A percentile compares a stretch with the other conserved stretches of the same genome.
Conservation (phyloP, 2,329 filamentous ascomycete species). For the Epichloe coenophiala region DNA sequence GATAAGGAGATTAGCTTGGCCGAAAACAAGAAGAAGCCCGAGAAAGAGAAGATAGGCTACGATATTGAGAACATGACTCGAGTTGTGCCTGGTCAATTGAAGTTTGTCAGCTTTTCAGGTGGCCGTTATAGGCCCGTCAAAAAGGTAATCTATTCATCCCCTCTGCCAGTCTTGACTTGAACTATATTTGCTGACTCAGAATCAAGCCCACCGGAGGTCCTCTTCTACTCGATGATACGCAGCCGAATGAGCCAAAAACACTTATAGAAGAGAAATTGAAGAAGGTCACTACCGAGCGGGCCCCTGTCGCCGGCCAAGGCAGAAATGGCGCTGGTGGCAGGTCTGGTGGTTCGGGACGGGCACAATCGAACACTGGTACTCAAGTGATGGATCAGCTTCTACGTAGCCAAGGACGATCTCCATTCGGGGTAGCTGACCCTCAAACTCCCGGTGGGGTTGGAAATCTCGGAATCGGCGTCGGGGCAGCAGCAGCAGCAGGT, state of each 20-base stretch:
- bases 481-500: conserved; percentile 60
- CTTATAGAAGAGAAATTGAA: conserved; percentile 87
- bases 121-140: conserved; percentile 85
- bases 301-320: conserved; percentile 37
- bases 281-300: conserved; percentile 55
- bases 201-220: conserved; percentile 79
- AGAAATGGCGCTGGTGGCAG: conserved; percentile 15
- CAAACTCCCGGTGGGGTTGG: conserved; percentile 30
- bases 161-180: neutral
- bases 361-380: conserved; percentile 19
- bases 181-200: conserved; percentile 11
- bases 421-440: conserved; percentile 17
- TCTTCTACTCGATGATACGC: conserved; percentile 76
- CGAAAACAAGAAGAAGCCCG: conserved; percentile 71
- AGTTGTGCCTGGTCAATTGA: conserved; percentile 82
- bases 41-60: conserved; percentile 95
- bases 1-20: conserved; percentile 42
- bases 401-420: conserved; percentile 22
- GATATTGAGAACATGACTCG: conserved; percentile 95
- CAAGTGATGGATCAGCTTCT: conserved; percentile 30
- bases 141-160: conserved; percentile 45
- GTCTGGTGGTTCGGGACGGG: conserved; percentile 16
- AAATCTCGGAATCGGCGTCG: conserved; percentile 19
- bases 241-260: conserved; percentile 63
- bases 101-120: conserved; percentile 86